Percentiles rank a stretch among this genome's conserved stretches.
phyloP scores from a whole-genome alignment of 306 rosid species.

The Potentilla sterilis region DNA sequence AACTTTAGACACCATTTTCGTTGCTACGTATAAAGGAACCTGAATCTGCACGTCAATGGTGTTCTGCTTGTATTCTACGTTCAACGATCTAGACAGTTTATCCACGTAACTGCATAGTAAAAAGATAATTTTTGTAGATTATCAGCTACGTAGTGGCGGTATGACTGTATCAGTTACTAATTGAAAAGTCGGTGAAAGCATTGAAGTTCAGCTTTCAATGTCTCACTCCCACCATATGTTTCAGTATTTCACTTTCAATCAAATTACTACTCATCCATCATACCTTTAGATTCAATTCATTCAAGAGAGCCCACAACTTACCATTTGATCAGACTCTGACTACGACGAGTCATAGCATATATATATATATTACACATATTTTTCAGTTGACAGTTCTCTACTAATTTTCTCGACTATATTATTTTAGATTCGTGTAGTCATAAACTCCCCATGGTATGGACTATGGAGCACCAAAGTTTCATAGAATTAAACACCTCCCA shows the following conservation, averaged over 20 bases:
- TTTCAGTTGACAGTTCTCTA: too few species aligned
- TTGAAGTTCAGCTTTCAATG: background rate
- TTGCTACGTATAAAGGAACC: conserved; percentile 79
- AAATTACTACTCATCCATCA: too few species aligned
- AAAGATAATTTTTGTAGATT: background rate
- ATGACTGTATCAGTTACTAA: background rate
- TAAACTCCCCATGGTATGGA: too few species aligned
- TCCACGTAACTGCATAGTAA: conserved; percentile 53
- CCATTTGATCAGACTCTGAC: background rate
- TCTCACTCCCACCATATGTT: background rate
- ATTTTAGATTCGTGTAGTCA: too few species aligned
- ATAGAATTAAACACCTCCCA: too few species aligned
- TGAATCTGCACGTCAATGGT: conserved; percentile 89
- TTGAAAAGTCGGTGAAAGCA: background rate
- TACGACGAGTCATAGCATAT: too few species aligned
- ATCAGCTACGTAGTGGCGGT: background rate
- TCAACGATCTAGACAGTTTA: conserved; percentile 55
- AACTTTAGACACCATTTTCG: conserved; percentile 53
- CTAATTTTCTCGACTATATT: too few species aligned
- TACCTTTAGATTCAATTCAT: too few species aligned
- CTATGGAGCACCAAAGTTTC: too few species aligned
- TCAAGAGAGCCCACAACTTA: background rate
- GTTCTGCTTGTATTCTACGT: conserved; percentile 41
- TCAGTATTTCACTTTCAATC: too few species aligned
- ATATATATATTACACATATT: too few species aligned